A percentile compares a stretch with the other conserved stretches of the same genome.
Conservation (phyloP, 257 asterid species). For the Phtheirospermum japonicum region DNA sequence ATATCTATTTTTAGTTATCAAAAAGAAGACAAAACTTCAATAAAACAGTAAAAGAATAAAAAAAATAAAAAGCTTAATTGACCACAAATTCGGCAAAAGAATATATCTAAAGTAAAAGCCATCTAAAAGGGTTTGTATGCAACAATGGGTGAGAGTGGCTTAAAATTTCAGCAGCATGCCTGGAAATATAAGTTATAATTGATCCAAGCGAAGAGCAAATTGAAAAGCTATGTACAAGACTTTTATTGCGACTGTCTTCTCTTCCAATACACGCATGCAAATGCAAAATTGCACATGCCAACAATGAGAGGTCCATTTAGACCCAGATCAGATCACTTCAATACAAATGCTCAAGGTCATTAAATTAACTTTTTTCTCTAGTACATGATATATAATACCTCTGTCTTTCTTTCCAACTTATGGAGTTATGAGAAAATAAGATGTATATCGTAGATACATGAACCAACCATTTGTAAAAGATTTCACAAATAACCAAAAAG, state of each 20-base stretch:
- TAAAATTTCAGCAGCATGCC: no score
- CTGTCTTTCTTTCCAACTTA: no score
- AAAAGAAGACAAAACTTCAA: neutral
- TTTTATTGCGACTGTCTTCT: neutral
- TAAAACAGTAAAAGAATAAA: neutral
- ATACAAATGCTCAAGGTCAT: neutral
- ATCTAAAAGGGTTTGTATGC: no score
- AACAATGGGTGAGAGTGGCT: conserved; percentile 17
- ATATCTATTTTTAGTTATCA: neutral
- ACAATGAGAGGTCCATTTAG: neutral
- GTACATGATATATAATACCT: no score
- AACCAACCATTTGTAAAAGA: neutral
- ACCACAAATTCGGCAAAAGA: neutral
- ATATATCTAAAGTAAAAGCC: no score
- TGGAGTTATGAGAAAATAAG: no score
- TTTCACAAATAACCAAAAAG: no score
- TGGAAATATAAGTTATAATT: conserved; percentile 11
- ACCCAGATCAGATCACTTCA: neutral
- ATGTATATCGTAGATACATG: neutral
- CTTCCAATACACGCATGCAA: neutral
- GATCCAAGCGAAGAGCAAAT: conserved; percentile 16
- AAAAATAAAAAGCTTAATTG: neutral
- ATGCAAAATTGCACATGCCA: no score
- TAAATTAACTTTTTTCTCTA: neutral
- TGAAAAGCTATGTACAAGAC: neutral